Evolutionary conservation across 2,329 filamentous ascomycete genomes (phyloP), one percentile per base, ranked within the genome.

Genomic region (Fusarium scirpi): DNA sequence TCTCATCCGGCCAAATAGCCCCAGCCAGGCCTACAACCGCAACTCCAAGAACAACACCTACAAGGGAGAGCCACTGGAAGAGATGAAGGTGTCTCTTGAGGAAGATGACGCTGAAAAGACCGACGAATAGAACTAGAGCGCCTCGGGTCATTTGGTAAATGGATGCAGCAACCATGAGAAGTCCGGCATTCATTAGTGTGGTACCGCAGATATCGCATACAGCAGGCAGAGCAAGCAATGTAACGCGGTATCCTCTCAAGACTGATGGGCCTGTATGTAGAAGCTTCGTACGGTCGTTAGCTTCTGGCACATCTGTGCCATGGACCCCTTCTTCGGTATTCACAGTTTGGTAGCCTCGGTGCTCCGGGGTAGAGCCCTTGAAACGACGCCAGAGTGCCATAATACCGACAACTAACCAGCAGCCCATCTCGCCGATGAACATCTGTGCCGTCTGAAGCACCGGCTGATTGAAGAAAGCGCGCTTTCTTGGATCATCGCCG

Each of bases 131-230:
- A 5, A 99, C 95, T 44, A 99, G 86, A 1, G 96, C 96, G 11
- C 96, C 96, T 63, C 96, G 87, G 2, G 95, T 98, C 96, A 99
- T 99, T 82, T 99, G 96, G 82, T 98, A 99, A 77, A 99, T 98
- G 65, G 93, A 97, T 3, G 96, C 94, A 15, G 93, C 96, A 25
- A 98, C 94, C 78, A 98, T 94, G 51, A 98, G 86, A 72, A 99
- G 85, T 6, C 96, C 96, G 7, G 94, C 92, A 77, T 99, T 99
- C 94, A 99, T 98, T 58, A 98, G 87, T 6, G 96, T 99, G 7
- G 96, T 99, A 49, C 94, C 96, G 25, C 92, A 90, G 70, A 98
- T 97, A 79, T 99, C 96, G 82, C 94, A 98, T 77, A 94, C 91
- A 44, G 96, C 93, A 2, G 96, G 96, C 13, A 97, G 84, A 10